A percentile compares a stretch with the other conserved stretches of the same genome.
Evolutionary conservation across 345 rosid genomes (phyloP).

Genomic region (Citrus reticulata): DNA sequence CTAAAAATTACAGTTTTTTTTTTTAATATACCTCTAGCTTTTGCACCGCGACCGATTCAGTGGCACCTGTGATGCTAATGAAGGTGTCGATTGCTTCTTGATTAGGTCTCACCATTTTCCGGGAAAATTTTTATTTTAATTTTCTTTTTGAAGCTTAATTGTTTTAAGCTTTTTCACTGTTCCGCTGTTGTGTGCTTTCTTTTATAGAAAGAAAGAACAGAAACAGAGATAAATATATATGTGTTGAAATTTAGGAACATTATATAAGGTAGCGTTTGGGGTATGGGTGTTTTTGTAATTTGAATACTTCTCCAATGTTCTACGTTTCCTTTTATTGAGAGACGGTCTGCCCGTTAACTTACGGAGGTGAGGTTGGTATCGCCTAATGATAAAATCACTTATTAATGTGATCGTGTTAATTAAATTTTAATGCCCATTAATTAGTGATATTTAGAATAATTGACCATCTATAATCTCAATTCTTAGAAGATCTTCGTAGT

Average conservation of each 20-base stretch:
- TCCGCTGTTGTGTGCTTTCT: background rate
- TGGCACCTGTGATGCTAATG: slow-evolving; percentile 76
- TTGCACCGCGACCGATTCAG: slow-evolving; percentile 62
- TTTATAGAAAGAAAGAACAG: background rate
- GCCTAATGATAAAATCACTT: too few species aligned
- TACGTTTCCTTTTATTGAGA: background rate
- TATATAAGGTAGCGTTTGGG: slow-evolving; percentile 3
- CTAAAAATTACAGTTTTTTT: background rate
- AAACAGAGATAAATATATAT: slow-evolving; percentile 11
- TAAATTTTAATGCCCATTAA: too few species aligned
- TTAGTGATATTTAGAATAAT: too few species aligned
- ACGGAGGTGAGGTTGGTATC: too few species aligned
- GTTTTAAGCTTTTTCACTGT: background rate
- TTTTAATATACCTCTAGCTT: slow-evolving; percentile 55
- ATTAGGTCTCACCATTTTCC: slow-evolving; percentile 61
- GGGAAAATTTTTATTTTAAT: background rate
- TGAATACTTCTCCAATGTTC: slow-evolving; percentile 20
- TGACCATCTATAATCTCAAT: too few species aligned
- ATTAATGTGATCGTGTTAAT: too few species aligned
- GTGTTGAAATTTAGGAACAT: slow-evolving; percentile 3
- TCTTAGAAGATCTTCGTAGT: too few species aligned
- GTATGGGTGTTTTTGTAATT: slow-evolving; percentile 14
- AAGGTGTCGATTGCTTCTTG: slow-evolving; percentile 86
- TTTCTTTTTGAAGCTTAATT: background rate
- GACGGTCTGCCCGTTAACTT: too few species aligned